Conservation (phyloP, 1,284 basidiomycete genomes). For the Cutaneotrichosporon dermatis region DNA sequence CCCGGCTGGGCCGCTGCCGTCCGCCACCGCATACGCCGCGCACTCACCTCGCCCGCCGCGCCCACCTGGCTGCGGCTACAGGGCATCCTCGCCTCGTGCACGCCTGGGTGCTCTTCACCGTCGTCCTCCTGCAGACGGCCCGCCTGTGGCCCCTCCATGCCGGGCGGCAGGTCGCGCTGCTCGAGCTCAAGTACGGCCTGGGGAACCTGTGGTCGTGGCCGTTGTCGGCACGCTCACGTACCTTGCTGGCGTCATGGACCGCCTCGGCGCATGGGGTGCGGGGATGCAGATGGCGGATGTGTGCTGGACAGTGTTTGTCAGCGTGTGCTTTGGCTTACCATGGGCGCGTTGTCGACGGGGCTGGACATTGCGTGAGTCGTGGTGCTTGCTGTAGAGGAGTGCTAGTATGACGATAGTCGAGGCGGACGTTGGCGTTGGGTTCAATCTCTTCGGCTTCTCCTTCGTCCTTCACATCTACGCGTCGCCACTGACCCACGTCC, state of each 20-base stretch:
- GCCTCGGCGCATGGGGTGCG: constrained; percentile 33
- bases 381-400: background rate
- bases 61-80: constrained; percentile 38
- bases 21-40: constrained; percentile 4
- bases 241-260: constrained; percentile 13
- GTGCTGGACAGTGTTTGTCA: constrained; percentile 46
- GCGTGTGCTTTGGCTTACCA: constrained; percentile 41
- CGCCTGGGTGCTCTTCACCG: constrained; percentile 40
- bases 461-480: constrained; percentile 48
- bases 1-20: constrained; percentile 7
- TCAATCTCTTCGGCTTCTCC: constrained; percentile 47
- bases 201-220: background rate
- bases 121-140: constrained; percentile 40
- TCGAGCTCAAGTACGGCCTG: background rate
- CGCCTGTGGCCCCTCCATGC: constrained; percentile 30
- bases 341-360: constrained; percentile 39
- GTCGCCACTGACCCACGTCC: constrained; percentile 45
- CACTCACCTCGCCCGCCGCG: constrained; percentile 30
- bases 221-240: background rate
- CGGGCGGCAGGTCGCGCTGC: background rate
- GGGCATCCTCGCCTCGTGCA: constrained; percentile 33
- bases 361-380: constrained; percentile 37
- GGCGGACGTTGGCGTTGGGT: constrained; percentile 38
- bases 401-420: constrained; percentile 20
- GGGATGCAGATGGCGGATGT: constrained; percentile 40